phyloP scores from a whole-genome alignment of 2,329 filamentous ascomycete genomes.

The Incumbomyces delicatus region DNA sequence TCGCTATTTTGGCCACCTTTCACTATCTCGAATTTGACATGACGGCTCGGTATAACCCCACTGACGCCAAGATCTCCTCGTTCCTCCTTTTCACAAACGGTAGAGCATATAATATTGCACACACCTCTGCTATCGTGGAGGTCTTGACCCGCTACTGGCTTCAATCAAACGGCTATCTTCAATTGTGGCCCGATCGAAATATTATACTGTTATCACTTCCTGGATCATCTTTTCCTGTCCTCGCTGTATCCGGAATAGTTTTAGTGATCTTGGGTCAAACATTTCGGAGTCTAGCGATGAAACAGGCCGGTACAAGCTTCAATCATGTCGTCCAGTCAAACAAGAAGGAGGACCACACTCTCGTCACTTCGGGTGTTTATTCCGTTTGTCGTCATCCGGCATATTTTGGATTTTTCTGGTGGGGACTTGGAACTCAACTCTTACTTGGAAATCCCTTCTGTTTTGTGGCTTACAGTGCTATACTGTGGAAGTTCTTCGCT shows the following conservation, averaged over 20 bases:
- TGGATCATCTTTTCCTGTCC: slow-evolving; percentile 17
- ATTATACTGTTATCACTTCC: slow-evolving; percentile 27
- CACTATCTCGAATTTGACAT: slow-evolving; percentile 96
- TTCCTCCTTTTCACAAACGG: slow-evolving; percentile 84
- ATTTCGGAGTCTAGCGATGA: slow-evolving; percentile 75
- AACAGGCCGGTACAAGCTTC: slow-evolving; percentile 80
- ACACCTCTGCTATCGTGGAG: slow-evolving; percentile 64
- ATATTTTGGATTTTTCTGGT: slow-evolving; percentile 99
- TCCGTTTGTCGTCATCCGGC: slow-evolving; percentile 68
- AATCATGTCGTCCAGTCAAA: slow-evolving; percentile 67
- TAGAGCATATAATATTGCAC: slow-evolving; percentile 71
- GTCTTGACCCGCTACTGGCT: slow-evolving; percentile 38
- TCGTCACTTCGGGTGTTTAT: slow-evolving; percentile 83
- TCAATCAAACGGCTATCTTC: slow-evolving; percentile 10
- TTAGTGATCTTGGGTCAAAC: slow-evolving; percentile 62
- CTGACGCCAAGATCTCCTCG: slow-evolving; percentile 58
- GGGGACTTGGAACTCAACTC: slow-evolving; percentile 89
- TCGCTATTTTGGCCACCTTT: slow-evolving; percentile 60
- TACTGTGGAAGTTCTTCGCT: slow-evolving; percentile 80
- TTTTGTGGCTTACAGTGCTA: slow-evolving; percentile 59
- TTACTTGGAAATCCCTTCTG: slow-evolving; percentile 78
- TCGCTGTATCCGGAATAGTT: slow-evolving; percentile 46
- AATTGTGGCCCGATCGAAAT: slow-evolving; percentile 23
- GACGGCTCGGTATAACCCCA: slow-evolving; percentile 74
- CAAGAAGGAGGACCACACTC: slow-evolving; percentile 58